Conservation (phyloP, 1,284 basidiomycete genomes). For the Ustilago bromivora region DNA sequence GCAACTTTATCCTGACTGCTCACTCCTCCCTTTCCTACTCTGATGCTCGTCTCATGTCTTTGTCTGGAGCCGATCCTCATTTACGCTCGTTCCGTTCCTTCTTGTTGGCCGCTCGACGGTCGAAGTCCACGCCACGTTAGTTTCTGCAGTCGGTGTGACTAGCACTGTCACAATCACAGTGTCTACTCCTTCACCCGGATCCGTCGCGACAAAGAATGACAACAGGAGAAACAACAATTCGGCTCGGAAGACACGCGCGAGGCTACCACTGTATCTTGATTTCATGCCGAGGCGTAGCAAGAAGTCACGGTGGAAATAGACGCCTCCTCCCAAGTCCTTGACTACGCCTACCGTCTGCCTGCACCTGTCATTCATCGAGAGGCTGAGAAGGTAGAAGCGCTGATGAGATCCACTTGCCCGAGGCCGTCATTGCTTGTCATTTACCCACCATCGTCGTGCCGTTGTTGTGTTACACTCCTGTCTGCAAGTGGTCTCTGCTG, state of each 20-base stretch:
- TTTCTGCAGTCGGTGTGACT: background rate
- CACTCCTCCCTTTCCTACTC: constrained; percentile 6
- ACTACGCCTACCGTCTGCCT: background rate
- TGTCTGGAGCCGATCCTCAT: constrained; percentile 8
- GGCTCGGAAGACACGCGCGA: background rate
- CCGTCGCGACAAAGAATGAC: background rate
- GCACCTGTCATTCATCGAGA: background rate
- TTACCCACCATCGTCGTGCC: constrained; percentile 10
- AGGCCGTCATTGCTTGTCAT: constrained; percentile 1
- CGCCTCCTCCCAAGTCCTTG: background rate
- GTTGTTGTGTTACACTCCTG: background rate
- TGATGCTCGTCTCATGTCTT: constrained; percentile 6
- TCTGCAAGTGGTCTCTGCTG: constrained; percentile 2
- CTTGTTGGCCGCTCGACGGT: background rate
- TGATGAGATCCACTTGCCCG: background rate
- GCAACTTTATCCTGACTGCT: constrained; percentile 20
- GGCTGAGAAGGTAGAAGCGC: no score
- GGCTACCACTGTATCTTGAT: background rate
- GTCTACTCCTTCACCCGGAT: background rate
- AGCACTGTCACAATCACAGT: background rate
- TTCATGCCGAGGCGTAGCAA: background rate
- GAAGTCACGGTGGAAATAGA: background rate
- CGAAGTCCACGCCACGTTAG: background rate
- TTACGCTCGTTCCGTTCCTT: background rate
- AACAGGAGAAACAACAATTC: background rate